Evolutionary conservation across 345 rosid species (phyloP).

Genomic region (Melaleuca alternifolia): DNA sequence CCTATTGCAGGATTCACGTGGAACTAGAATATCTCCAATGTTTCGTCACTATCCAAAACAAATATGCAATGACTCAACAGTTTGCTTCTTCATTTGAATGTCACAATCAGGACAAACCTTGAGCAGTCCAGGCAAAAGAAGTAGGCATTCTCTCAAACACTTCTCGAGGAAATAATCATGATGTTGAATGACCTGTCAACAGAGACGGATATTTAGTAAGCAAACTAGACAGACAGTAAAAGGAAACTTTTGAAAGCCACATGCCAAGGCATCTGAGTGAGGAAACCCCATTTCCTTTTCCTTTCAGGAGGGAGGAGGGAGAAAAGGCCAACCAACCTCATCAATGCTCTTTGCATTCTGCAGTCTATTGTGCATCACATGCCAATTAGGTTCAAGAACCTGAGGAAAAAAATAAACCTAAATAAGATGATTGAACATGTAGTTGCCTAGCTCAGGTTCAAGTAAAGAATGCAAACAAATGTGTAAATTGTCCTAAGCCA

Average conservation of each 20-base stretch:
- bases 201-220: not conserved
- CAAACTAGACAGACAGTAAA: not conserved
- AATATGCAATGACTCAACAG: not conserved
- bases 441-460: not conserved
- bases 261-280: not conserved
- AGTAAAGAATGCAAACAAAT: not conserved
- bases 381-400: constrained; percentile 99
- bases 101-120: constrained; percentile 43
- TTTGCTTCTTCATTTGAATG: not conserved
- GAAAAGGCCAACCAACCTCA: constrained; percentile 33
- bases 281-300: not conserved
- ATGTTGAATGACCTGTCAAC: constrained; percentile 70
- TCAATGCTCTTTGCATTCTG: constrained; percentile 80
- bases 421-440: not conserved
- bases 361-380: constrained; percentile 68
- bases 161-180: constrained; percentile 91
- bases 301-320: not conserved
- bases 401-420: constrained; percentile 13
- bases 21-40: not conserved
- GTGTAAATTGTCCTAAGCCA: not conserved
- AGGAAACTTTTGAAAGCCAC: not conserved
- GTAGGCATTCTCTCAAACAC: constrained; percentile 91
- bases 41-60: not conserved
- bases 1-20: not conserved
- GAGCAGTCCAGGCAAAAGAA: constrained; percentile 83